Evolutionary conservation across 257 asterid genomes (phyloP).

Genomic region (Asclepias syriaca): DNA sequence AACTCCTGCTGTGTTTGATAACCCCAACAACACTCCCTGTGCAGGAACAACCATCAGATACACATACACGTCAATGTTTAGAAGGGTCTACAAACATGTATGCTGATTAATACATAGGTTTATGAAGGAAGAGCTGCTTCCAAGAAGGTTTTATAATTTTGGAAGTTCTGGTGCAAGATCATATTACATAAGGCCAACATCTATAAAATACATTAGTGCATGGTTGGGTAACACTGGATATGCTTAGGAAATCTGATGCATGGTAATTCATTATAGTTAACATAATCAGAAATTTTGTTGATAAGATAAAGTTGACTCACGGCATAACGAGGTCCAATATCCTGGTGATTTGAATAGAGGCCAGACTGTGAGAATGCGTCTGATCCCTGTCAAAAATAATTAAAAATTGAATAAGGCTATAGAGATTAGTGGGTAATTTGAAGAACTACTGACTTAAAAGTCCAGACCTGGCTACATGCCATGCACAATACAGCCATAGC

Average conservation of each 20-base stretch:
- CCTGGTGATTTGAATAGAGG: constrained; percentile 95
- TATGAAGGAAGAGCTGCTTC: not conserved
- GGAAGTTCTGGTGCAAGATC: not conserved
- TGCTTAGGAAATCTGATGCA: not conserved
- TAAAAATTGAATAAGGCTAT: constrained; percentile 4
- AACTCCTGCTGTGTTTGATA: constrained; percentile 95
- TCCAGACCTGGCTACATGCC: constrained; percentile 89
- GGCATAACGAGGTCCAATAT: constrained; percentile 92
- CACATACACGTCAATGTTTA: not conserved
- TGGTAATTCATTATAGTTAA: not conserved
- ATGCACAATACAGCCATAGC: constrained; percentile 90
- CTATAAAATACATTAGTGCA: not conserved
- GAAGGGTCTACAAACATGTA: not conserved
- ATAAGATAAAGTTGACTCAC: constrained; percentile 41
- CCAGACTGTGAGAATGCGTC: constrained; percentile 99
- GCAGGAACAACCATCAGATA: not conserved
- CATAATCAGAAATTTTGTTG: not conserved
- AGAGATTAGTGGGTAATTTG: constrained; percentile 3
- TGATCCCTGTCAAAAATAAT: constrained; percentile 52
- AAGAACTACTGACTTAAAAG: constrained; percentile 11
- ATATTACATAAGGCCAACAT: not conserved
- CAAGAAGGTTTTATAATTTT: not conserved
- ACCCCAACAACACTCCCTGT: constrained; percentile 87
- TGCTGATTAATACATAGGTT: not conserved
- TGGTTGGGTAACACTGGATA: not conserved